phyloP scores from a whole-genome alignment of 129 eudicot species.

The Flaveria robusta region DNA sequence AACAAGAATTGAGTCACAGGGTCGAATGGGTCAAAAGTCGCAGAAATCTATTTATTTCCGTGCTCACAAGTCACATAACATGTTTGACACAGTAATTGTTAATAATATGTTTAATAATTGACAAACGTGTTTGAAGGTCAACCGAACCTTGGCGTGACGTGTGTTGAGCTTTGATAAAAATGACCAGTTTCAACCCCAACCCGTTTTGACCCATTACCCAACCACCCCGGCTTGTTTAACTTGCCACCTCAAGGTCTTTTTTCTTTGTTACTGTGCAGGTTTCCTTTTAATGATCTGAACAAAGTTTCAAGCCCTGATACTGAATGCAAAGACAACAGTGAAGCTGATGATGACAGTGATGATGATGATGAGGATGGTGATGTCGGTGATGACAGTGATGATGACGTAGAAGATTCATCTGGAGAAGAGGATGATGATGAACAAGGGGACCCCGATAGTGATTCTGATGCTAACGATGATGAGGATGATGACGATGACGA shows the following conservation, averaged over 20 bases:
- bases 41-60: not conserved
- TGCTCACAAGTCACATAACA: not conserved
- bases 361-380: constrained; percentile 46
- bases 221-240: not conserved
- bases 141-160: not conserved
- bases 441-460: constrained; percentile 23
- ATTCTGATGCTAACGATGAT: constrained; percentile 23
- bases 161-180: not conserved
- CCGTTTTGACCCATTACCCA: not conserved
- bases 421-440: constrained; percentile 49
- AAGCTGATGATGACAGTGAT: constrained; percentile 43
- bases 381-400: constrained; percentile 36
- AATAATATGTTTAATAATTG: not conserved
- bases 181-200: constrained; percentile 1
- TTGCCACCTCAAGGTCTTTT: not conserved
- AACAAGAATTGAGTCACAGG: not conserved
- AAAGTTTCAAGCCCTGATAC: constrained; percentile 30
- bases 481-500: constrained; percentile 17
- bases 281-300: constrained; percentile 46
- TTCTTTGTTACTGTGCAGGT: constrained; percentile 31
- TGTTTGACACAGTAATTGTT: not conserved
- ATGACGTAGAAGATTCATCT: constrained; percentile 45
- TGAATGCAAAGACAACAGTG: constrained; percentile 52
- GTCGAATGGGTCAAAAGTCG: not conserved
- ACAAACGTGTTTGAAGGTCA: not conserved